A percentile compares a stretch with the other conserved stretches of the same genome.
Evolutionary conservation across 805 yeast species (phyloP).

Genomic region (Sugiyamaella mastotermitis): DNA sequence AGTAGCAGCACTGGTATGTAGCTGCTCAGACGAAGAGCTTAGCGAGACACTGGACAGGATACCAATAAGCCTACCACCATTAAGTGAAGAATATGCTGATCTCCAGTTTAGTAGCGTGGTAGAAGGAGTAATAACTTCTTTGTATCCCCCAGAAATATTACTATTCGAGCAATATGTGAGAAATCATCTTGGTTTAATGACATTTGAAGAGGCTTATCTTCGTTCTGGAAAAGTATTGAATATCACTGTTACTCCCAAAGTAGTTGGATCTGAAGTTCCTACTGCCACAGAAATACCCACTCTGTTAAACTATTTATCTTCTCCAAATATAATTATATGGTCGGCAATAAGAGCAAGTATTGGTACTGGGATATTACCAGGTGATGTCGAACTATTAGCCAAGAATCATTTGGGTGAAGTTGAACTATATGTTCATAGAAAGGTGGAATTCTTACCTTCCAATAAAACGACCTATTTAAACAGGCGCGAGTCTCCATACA

Average conservation of each 20-base stretch:
- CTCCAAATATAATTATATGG: slow-evolving; percentile 87
- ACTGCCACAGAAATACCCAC: slow-evolving; percentile 14
- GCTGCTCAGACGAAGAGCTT: slow-evolving; percentile 62
- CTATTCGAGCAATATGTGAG: slow-evolving; percentile 74
- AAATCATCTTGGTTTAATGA: slow-evolving; percentile 68
- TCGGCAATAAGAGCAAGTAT: slow-evolving; percentile 78
- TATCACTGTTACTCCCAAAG: slow-evolving; percentile 78
- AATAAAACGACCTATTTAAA: slow-evolving; percentile 35
- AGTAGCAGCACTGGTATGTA: slow-evolving; percentile 80
- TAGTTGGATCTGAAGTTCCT: slow-evolving; percentile 24
- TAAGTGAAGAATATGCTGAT: slow-evolving; percentile 17
- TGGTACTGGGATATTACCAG: slow-evolving; percentile 56
- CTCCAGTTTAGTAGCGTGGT: slow-evolving; percentile 42
- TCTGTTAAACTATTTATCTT: slow-evolving; percentile 78
- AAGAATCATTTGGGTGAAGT: slow-evolving; percentile 48
- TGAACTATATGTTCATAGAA: slow-evolving; percentile 22
- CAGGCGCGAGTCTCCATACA: slow-evolving; percentile 65
- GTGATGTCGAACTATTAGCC: slow-evolving; percentile 53
- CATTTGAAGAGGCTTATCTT: slow-evolving; percentile 89
- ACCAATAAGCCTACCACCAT: slow-evolving; percentile 21
- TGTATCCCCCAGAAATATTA: slow-evolving; percentile 81
- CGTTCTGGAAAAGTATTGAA: slow-evolving; percentile 75
- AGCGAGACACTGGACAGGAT: slow-evolving; percentile 33
- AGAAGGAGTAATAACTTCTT: slow-evolving; percentile 69
- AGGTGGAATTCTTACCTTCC: slow-evolving; percentile 34